A percentile compares a stretch with the other conserved stretches of the same genome.
Evolutionary conservation across 83 land plant genomes (phyloP).

Genomic region (Larix sibirica): DNA sequence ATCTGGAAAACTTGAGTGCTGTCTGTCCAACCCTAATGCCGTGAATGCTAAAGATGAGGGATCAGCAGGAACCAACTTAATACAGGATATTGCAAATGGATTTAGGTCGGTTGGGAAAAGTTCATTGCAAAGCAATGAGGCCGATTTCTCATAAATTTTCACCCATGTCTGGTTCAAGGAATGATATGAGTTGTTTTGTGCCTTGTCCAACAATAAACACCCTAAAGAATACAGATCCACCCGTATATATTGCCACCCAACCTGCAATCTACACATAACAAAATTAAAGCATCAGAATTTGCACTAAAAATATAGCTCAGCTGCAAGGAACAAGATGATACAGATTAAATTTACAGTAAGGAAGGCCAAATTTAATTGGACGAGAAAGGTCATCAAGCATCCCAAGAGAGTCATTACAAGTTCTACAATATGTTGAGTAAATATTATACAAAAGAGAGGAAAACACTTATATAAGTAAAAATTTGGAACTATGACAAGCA

Average conservation of each 20-base stretch:
- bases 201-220: background rate
- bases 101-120: constrained; percentile 12
- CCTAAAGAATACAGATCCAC: constrained; percentile 8
- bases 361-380: background rate
- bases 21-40: background rate
- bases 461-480: no score
- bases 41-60: background rate
- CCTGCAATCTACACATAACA: background rate
- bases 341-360: background rate
- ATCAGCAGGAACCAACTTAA: constrained; percentile 10
- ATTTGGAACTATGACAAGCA: background rate
- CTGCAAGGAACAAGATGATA: background rate
- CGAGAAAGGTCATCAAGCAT: background rate
- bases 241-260: constrained; percentile 10
- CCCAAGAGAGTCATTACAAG: background rate
- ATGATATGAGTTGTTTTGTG: background rate
- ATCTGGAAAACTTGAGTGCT: background rate
- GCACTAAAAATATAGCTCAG: background rate
- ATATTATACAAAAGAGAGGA: no score
- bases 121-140: constrained; percentile 5
- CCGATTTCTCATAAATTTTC: background rate
- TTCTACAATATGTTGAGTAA: no score
- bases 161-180: background rate
- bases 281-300: background rate
- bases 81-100: constrained; percentile 5